Conservation (phyloP, 495 filamentous ascomycete species). For the Hypoxylon fuscum region DNA sequence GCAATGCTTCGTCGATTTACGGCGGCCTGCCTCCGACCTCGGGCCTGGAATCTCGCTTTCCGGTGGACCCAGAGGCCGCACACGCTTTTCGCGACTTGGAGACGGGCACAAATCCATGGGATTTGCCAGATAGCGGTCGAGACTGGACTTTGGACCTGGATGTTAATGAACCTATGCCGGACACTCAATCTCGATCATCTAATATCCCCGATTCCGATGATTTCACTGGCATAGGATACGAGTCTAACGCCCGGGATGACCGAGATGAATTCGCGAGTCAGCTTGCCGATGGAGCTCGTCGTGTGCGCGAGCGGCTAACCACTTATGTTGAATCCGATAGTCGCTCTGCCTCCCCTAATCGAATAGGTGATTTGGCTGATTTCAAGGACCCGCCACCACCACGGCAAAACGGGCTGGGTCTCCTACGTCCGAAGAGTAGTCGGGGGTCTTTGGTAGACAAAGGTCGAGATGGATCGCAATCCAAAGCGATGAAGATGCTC, state of each 20-base stretch:
- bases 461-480: slow-evolving; percentile 50
- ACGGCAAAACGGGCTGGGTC: slow-evolving; percentile 67
- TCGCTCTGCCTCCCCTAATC: slow-evolving; percentile 63
- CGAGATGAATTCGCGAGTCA: slow-evolving; percentile 82
- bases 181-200: slow-evolving; percentile 35
- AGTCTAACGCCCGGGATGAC: slow-evolving; percentile 67
- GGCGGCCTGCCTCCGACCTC: slow-evolving; percentile 46
- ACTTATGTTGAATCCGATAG: slow-evolving; percentile 73
- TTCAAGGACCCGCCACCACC: slow-evolving; percentile 55
- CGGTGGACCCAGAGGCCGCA: slow-evolving; percentile 37
- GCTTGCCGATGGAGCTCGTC: slow-evolving; percentile 77
- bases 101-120: slow-evolving; percentile 62
- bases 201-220: slow-evolving; percentile 55
- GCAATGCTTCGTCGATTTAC: slow-evolving; percentile 81
- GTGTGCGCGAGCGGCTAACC: slow-evolving; percentile 82
- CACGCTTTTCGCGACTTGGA: slow-evolving; percentile 39
- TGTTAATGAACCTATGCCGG: slow-evolving; percentile 41
- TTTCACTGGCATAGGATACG: slow-evolving; percentile 59
- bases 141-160: slow-evolving; percentile 43
- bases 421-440: slow-evolving; percentile 74
- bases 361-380: slow-evolving; percentile 43
- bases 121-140: slow-evolving; percentile 40
- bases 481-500: slow-evolving; percentile 78
- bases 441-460: slow-evolving; percentile 66
- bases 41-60: slow-evolving; percentile 52